These are phyloP conservation scores for Termitomyces sp. DNA, from an alignment of 1,284 basidiomycete genomes.

Conservation along the genomic window DNA sequence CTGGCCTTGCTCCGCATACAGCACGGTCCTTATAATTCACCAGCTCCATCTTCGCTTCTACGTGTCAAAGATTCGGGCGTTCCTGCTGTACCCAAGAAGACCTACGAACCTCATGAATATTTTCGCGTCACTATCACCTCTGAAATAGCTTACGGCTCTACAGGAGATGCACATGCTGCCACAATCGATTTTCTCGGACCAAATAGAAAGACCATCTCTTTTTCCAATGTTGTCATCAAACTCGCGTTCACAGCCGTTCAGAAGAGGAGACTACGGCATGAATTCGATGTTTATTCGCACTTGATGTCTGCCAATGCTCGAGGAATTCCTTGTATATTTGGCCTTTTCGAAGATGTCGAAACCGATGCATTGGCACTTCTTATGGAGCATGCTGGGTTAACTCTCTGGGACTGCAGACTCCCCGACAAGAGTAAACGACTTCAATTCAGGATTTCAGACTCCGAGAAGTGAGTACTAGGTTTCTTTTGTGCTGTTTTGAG, in stretches of 20 bases:
- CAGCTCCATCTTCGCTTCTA: constrained; percentile 14
- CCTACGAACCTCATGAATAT: constrained; percentile 10
- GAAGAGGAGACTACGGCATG: constrained; percentile 16
- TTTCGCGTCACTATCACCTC: constrained; percentile 6
- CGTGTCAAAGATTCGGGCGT: not conserved
- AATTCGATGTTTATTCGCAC: constrained; percentile 19
- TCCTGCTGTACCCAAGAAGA: not conserved
- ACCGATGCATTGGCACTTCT: constrained; percentile 16
- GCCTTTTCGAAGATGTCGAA: constrained; percentile 22
- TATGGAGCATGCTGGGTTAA: constrained; percentile 17
- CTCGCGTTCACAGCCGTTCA: constrained; percentile 17
- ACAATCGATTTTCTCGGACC: constrained; percentile 3
- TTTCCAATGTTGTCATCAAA: constrained; percentile 16
- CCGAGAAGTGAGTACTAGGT: not conserved
- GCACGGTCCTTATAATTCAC: not conserved
- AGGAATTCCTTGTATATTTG: constrained; percentile 19
- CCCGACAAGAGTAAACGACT: not conserved
- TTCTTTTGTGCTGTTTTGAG: not conserved
- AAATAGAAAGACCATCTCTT: not conserved
- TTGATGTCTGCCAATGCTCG: constrained; percentile 9
- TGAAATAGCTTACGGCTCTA: constrained; percentile 10
- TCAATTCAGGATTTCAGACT: not conserved
- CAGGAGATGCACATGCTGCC: constrained; percentile 18
- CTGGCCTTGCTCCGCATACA: constrained; percentile 10
- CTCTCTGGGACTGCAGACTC: not conserved